phyloP scores from a whole-genome alignment of 352 stramenopile genomes.

The Globisporangium solare region DNA sequence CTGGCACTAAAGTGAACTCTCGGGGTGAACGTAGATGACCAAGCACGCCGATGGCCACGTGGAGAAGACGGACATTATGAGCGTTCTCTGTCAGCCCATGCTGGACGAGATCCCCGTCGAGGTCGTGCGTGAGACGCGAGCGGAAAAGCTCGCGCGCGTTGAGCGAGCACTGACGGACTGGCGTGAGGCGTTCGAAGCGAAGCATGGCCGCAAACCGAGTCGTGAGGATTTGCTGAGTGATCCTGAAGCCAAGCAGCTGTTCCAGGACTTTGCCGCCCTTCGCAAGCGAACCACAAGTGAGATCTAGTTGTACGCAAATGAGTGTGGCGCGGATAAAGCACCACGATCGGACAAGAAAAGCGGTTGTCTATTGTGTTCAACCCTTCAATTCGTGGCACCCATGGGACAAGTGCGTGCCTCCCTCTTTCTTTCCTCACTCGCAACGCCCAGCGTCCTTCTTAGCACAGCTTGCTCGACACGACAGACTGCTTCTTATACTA shows the following conservation, averaged over 20 bases:
- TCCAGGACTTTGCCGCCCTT: constrained; percentile 61
- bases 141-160: constrained; percentile 53
- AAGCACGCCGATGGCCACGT: constrained; percentile 53
- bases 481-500: constrained; percentile 8
- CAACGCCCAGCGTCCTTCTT: no score
- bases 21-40: constrained; percentile 40
- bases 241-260: constrained; percentile 51
- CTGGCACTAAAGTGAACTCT: neutral
- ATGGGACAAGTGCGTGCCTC: no score
- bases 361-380: no score
- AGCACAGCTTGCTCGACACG: no score
- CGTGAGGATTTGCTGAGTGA: constrained; percentile 66
- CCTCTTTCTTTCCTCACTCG: no score
- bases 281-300: constrained; percentile 40
- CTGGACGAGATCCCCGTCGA: constrained; percentile 48
- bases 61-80: constrained; percentile 75
- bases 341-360: no score
- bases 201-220: constrained; percentile 46
- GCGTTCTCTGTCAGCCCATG: constrained; percentile 81
- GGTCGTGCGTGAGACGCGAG: constrained; percentile 44
- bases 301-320: no score
- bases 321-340: no score
- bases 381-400: no score
- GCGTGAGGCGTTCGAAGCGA: constrained; percentile 56
- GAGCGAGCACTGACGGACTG: constrained; percentile 57